These are phyloP conservation scores for Sphagnum fallax DNA, from an alignment of 228 moss, liverwort and hornwort genomes.

Conservation along the genomic window DNA sequence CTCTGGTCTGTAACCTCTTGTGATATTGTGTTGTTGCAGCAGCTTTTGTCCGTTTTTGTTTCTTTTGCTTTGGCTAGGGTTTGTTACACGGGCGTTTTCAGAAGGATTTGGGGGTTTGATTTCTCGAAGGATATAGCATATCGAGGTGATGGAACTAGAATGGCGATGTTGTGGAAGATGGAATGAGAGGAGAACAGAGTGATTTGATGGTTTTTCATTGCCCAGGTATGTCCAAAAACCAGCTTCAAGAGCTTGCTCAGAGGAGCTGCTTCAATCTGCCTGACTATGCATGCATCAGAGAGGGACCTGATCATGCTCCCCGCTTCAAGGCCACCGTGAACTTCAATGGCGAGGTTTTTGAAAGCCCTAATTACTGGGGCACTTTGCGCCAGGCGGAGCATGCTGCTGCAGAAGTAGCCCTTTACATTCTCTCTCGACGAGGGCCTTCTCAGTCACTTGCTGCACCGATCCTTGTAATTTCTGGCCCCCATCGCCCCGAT, in stretches of 20 bases:
- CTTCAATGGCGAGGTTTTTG: constrained; percentile 81
- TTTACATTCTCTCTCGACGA: constrained; percentile 78
- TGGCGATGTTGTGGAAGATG: too few species aligned
- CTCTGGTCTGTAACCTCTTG: too few species aligned
- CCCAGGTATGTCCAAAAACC: constrained; percentile 99
- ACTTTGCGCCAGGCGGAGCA: constrained; percentile 87
- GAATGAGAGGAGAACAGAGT: too few species aligned
- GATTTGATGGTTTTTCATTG: too few species aligned
- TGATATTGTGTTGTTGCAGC: too few species aligned
- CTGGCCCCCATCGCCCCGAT: too few species aligned
- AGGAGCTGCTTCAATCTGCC: constrained; percentile 99
- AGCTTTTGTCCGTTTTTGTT: too few species aligned
- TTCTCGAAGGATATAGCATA: too few species aligned
- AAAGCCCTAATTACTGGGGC: constrained; percentile 99
- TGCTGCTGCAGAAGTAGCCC: constrained; percentile 90
- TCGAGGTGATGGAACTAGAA: too few species aligned
- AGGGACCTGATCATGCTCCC: constrained; percentile 81
- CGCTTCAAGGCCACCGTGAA: constrained; percentile 71
- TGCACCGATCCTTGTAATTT: constrained; percentile 54
- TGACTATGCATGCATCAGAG: constrained; percentile 99
- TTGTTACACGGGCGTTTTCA: too few species aligned
- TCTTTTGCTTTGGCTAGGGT: too few species aligned
- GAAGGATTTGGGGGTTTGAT: too few species aligned
- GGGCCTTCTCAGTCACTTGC: constrained; percentile 58
- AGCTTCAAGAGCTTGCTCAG: constrained; percentile 99